Conservation (phyloP, 1,284 basidiomycete genomes). For the Thelephora terrestris region DNA sequence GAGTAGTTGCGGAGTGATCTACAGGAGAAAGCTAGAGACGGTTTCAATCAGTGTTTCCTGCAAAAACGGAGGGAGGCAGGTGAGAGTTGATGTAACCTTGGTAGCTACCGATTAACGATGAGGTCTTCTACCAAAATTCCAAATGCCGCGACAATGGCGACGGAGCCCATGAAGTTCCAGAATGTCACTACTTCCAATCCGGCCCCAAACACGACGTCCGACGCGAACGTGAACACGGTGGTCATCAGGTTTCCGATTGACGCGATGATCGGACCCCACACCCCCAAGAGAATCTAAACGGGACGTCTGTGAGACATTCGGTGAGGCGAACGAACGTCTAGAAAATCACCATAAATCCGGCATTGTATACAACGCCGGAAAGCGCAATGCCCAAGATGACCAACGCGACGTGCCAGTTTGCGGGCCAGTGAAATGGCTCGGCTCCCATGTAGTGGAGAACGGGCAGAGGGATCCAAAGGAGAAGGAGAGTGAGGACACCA, state of each 20-base stretch:
- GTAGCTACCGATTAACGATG: too few relatives aligned
- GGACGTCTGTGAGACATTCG: constrained; percentile 7
- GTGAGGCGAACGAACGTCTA: constrained; percentile 2
- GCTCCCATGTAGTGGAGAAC: constrained; percentile 49
- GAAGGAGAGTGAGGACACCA: constrained; percentile 50
- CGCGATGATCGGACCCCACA: constrained; percentile 81
- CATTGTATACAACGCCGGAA: constrained; percentile 65
- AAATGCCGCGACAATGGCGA: constrained; percentile 64
- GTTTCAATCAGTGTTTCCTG: too few relatives aligned
- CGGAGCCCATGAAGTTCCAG: constrained; percentile 58
- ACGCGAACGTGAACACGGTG: constrained; percentile 70
- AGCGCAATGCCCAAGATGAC: constrained; percentile 53
- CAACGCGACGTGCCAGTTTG: constrained; percentile 29
- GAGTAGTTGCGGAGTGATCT: too few relatives aligned
- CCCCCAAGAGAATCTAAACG: constrained; percentile 56
- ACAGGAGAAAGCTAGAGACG: too few relatives aligned
- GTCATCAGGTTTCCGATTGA: constrained; percentile 78
- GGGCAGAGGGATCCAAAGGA: constrained; percentile 68
- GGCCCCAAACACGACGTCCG: constrained; percentile 58
- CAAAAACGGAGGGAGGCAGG: too few relatives aligned
- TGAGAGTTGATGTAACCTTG: too few relatives aligned
- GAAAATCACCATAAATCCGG: constrained; percentile 59
- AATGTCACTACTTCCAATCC: constrained; percentile 44
- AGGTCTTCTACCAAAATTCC: constrained; percentile 57
- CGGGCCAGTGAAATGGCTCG: constrained; percentile 53